A percentile compares a stretch with the other conserved stretches of the same genome.
These are phyloP conservation scores for Xerocomellus intermedius DNA, from an alignment of 768 basidiomycete species.

Conservation along the genomic window DNA sequence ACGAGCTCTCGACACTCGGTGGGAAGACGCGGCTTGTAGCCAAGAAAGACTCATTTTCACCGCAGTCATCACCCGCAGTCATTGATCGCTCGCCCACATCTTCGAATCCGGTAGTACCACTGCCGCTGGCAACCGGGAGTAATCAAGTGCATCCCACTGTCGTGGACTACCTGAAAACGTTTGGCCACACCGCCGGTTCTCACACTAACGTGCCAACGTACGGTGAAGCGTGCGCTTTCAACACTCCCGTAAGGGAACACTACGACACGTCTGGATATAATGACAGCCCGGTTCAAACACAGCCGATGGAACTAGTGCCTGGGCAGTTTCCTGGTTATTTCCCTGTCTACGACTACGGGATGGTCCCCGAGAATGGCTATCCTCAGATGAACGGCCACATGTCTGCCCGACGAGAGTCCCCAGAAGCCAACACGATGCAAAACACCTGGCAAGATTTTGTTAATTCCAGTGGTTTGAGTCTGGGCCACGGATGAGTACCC, in stretches of 20 bases:
- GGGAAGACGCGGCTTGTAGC: conserved; percentile 65
- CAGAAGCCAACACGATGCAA: conserved; percentile 58
- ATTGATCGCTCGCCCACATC: conserved; percentile 69
- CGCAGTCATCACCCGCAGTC: conserved; percentile 38
- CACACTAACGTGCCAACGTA: conserved; percentile 26
- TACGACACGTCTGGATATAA: conserved; percentile 24
- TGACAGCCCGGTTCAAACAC: conserved; percentile 23
- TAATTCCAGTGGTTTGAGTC: conserved; percentile 24
- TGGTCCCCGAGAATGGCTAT: conserved; percentile 31
- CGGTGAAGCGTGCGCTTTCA: conserved; percentile 23
- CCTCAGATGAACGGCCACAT: conserved; percentile 41
- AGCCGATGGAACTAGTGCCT: conserved; percentile 32
- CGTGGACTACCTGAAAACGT: conserved; percentile 67
- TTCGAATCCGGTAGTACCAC: conserved; percentile 67
- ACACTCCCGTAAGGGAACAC: conserved; percentile 24
- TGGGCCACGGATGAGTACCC: conserved; percentile 10
- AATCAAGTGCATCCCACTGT: conserved; percentile 61
- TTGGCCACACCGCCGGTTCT: conserved; percentile 34
- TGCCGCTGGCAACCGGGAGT: conserved; percentile 54
- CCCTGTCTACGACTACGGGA: conserved; percentile 70
- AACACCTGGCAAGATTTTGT: conserved; percentile 68
- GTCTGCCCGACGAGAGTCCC: conserved; percentile 42
- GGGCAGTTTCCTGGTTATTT: conserved; percentile 65
- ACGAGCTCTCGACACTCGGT: conserved; percentile 62
- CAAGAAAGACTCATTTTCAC: conserved; percentile 58